Base-by-base conservation (phyloP, 2,329 filamentous ascomycete species). In the Biscogniauxia marginata region DNA sequence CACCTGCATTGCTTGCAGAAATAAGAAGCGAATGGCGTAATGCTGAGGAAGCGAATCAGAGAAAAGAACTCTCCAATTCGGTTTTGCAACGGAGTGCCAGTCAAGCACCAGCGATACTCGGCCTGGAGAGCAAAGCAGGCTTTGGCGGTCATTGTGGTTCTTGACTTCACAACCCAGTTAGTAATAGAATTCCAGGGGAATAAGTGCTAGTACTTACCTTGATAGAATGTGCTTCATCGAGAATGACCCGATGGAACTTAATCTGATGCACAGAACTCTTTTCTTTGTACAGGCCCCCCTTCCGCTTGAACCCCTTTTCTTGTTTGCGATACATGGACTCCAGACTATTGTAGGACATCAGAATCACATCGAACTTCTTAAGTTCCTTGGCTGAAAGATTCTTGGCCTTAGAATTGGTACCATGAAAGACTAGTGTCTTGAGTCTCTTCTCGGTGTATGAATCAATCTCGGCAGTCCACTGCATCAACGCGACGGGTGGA, bases 61-160 rank as follows among this genome's bases (percentile, higher is more conserved):
- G 93, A 98, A 75, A 98, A 97, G 73, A 97, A 96, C 71, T 98
- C 93, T 67, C 95, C 93, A 63, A 98, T 98, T 52, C 93, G 89
- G 69, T 98, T 99, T 72, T 99, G 95, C 1, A 99, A 85, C 0
- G 95, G 95, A 1, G 95, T 99, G 7, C 95, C 95, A 16, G 90
- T 95, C 57, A 99, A 79, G 70, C 95, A 99, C 91, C 95, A 98
- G 66, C 96, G 96, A 75, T 95, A 96, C 18, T 83, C 86, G 18
- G 89, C 90, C 58, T 92, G 87, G 45, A 99, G 79, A 1, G 93
- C 92, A 70, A 98, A 98, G 71, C 93, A 98, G 44, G 95, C 93
- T 73, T 91, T 96, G 20, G 95, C 95, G 11, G 95, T 95, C 76
- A 93, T 91, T 7, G 93, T 96, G 20, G 87, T 91, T 58, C 93